Evolutionary conservation across 495 filamentous ascomycete genomes (phyloP).

Genomic region (Aspergillus steynii): DNA sequence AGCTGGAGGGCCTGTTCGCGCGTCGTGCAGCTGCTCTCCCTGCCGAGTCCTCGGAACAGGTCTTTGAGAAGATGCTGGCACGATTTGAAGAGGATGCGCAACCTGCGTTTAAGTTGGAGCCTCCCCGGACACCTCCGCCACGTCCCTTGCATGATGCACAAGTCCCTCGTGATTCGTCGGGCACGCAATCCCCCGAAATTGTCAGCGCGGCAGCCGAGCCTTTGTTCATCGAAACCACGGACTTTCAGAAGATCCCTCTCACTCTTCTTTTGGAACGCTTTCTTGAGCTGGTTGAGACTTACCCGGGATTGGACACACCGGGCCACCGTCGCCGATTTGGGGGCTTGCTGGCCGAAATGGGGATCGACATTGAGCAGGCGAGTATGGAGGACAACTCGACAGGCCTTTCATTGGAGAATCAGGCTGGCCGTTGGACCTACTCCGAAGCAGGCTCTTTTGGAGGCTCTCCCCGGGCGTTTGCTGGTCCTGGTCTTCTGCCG

Average conservation of each 20-base stretch:
- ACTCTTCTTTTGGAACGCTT: conserved; percentile 15
- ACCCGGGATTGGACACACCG: conserved; percentile 21
- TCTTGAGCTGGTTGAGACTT: conserved; percentile 14
- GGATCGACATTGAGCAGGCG: conserved; percentile 6
- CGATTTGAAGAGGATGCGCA: conserved; percentile 5
- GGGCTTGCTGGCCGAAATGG: conserved; percentile 16
- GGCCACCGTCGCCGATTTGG: conserved; percentile 20
- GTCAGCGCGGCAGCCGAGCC: conserved; percentile 2
- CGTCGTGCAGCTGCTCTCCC: conserved; percentile 7
- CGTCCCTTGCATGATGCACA: background rate
- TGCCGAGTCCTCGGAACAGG: conserved; percentile 5
- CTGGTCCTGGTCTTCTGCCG: conserved; percentile 4
- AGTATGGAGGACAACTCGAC: background rate
- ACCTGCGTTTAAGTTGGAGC: background rate
- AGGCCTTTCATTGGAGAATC: background rate
- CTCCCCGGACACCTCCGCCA: conserved; percentile 7
- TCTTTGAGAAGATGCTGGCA: conserved; percentile 14
- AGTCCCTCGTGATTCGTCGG: background rate
- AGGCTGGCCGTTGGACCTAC: conserved; percentile 7
- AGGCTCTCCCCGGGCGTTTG: too few relatives aligned
- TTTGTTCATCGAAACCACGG: conserved; percentile 2
- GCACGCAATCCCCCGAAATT: conserved; percentile 13
- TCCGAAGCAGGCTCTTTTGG: background rate
- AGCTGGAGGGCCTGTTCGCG: conserved; percentile 23
- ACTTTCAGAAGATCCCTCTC: conserved; percentile 18